Evolutionary conservation across 495 filamentous ascomycete species (phyloP).

Genomic region (Xylaria scruposa): DNA sequence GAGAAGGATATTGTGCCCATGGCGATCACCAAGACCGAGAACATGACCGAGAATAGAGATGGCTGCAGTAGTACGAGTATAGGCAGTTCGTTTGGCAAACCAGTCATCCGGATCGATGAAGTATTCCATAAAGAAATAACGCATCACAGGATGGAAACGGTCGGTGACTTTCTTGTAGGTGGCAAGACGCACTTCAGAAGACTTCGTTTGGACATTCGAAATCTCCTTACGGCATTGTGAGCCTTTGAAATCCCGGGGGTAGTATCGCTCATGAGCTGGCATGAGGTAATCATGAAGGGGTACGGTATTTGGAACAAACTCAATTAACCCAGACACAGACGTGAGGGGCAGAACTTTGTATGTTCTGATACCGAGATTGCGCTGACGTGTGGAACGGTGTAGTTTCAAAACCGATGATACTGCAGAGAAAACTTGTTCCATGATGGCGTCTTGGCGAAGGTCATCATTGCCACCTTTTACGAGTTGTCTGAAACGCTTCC

Average conservation of each 20-base stretch:
- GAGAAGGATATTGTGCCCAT: conserved; percentile 95
- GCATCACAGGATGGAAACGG: conserved; percentile 90
- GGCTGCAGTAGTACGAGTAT: conserved; percentile 89
- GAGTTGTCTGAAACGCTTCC: conserved; percentile 81
- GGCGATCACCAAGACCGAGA: conserved; percentile 92
- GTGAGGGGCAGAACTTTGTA: conserved; percentile 96
- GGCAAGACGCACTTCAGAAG: conserved; percentile 71
- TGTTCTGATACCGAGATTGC: conserved; percentile 85
- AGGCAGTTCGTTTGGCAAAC: conserved; percentile 85
- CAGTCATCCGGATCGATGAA: conserved; percentile 95
- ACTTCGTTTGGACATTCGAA: conserved; percentile 68
- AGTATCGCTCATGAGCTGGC: conserved; percentile 86
- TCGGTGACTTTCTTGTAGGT: conserved; percentile 76
- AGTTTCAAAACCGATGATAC: conserved; percentile 87
- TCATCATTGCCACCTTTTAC: conserved; percentile 96
- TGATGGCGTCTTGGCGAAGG: conserved; percentile 98
- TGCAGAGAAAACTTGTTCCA: conserved; percentile 99
- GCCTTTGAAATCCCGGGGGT: conserved; percentile 82
- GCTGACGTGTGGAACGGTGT: conserved; percentile 83
- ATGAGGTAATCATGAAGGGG: conserved; percentile 89
- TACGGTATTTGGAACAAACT: conserved; percentile 92
- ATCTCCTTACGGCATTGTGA: conserved; percentile 79
- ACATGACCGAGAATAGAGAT: conserved; percentile 95
- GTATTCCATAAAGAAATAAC: conserved; percentile 94
- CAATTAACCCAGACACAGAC: conserved; percentile 85